Evolutionary conservation across 805 yeast species (phyloP), one percentile per base, ranked within the genome.

Genomic region (Spathaspora passalidarum): DNA sequence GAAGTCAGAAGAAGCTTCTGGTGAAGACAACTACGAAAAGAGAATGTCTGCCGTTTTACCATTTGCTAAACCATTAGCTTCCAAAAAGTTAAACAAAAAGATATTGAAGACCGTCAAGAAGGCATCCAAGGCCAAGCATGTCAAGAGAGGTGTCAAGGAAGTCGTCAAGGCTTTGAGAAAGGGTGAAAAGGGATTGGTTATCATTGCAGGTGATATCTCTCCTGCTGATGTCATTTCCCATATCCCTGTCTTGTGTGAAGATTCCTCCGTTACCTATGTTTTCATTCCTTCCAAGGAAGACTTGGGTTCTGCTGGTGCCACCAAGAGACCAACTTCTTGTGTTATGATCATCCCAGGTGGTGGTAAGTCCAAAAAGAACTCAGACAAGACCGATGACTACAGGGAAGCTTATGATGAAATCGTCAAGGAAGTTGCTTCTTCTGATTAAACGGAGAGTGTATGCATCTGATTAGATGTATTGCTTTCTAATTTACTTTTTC

Each of bases 201-300:
- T 94, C 56, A 84, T 94, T 69, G 99, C 99, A 26, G 98, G 99
- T 57, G 99, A 94, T 66, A 94, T 95, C 53, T 91, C 96, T 46
- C 99, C 99, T 49, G 81, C 91, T 42, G 99, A 94, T 66, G 98
- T 94, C 39, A 88, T 95, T 56, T 89, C 97, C 38, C 99, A 94
- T 65, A 81, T 94, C 47, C 99, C 99, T 46, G 97, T 95, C 40
- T 79, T 94, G 51, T 94, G 99, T 73, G 99, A 94, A 74, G 99
- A 94, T 66, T 75, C 80, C 53, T 72, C 86, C 40, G 97, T 94
- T 42, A 97, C 98, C 61, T 95, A 76, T 63, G 79, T 92, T 36
- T 94, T 94, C 69, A 81, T 94, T 52, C 99, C 99, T 60, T 90
- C 97, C 42, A 94, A 94, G 73, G 97, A 94, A 75, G 98, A 94